Conservation (phyloP, 2,329 filamentous ascomycete species). For the Diaporthe amygdali region DNA sequence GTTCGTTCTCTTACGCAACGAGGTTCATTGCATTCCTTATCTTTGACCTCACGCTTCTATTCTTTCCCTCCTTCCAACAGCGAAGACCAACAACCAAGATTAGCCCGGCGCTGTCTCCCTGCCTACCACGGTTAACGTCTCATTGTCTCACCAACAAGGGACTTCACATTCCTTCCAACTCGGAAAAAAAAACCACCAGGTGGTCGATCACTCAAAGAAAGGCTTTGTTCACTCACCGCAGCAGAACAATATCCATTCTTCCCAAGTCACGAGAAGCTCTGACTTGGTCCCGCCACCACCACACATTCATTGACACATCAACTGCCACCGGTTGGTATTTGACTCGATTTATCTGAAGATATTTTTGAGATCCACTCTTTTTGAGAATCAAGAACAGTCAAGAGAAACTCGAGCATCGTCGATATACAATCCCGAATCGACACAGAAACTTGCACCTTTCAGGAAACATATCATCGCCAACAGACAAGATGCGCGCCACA, state of each 20-base stretch:
- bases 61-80: conserved; percentile 9
- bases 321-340: conserved; percentile 15
- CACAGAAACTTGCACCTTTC: not conserved
- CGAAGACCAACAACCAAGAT: conserved; percentile 1
- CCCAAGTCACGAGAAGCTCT: not conserved
- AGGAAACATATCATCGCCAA: not conserved
- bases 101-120: not conserved
- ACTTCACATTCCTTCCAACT: not conserved
- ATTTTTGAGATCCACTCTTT: not conserved
- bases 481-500: not conserved
- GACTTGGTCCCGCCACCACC: conserved; percentile 1
- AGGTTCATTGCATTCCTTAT: conserved; percentile 17
- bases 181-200: not conserved
- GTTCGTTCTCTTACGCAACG: conserved; percentile 5
- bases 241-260: not conserved
- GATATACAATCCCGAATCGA: too few species aligned
- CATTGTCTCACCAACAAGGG: conserved; percentile 8
- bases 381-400: conserved; percentile 1
- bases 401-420: not conserved
- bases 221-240: not conserved
- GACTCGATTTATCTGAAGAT: conserved; percentile 3
- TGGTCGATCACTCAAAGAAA: not conserved
- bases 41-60: conserved; percentile 6
- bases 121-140: not conserved
- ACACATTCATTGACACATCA: not conserved